phyloP scores from a whole-genome alignment of 257 asterid species.

The Phtheirospermum japonicum region DNA sequence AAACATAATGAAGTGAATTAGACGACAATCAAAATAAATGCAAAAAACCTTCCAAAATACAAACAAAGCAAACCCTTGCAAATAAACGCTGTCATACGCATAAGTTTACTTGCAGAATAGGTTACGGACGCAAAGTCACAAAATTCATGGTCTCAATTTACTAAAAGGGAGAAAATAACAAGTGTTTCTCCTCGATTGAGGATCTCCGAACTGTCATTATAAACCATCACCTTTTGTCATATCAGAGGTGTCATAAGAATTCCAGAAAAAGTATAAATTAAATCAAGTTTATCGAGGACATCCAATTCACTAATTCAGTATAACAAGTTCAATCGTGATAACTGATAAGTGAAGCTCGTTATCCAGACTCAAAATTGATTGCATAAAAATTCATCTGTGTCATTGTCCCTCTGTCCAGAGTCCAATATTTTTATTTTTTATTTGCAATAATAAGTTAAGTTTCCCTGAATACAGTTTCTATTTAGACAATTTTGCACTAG shows the following conservation, averaged over 20 bases:
- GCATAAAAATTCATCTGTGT: neutral
- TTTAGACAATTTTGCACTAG: slow-evolving; percentile 4
- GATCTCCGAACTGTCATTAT: neutral
- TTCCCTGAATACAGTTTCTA: slow-evolving; percentile 12
- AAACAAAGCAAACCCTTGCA: neutral
- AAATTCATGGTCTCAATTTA: neutral
- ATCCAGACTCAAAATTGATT: too few species aligned
- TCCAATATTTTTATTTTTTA: slow-evolving; percentile 6
- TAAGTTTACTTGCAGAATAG: neutral
- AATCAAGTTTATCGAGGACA: neutral
- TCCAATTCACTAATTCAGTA: neutral
- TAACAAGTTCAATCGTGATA: neutral
- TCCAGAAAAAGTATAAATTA: too few species aligned
- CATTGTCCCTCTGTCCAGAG: neutral
- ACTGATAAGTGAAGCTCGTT: too few species aligned
- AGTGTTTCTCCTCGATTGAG: too few species aligned
- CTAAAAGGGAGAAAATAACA: too few species aligned
- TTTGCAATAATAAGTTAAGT: slow-evolving; percentile 15
- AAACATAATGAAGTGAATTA: slow-evolving; percentile 7
- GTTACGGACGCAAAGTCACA: neutral
- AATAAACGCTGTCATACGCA: neutral
- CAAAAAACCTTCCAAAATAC: neutral
- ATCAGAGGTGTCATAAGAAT: too few species aligned
- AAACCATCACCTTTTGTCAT: too few species aligned
- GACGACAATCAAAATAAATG: neutral